Base-by-base conservation (phyloP, 2,329 filamentous ascomycete species). In the Neocucurbitaria cava region DNA sequence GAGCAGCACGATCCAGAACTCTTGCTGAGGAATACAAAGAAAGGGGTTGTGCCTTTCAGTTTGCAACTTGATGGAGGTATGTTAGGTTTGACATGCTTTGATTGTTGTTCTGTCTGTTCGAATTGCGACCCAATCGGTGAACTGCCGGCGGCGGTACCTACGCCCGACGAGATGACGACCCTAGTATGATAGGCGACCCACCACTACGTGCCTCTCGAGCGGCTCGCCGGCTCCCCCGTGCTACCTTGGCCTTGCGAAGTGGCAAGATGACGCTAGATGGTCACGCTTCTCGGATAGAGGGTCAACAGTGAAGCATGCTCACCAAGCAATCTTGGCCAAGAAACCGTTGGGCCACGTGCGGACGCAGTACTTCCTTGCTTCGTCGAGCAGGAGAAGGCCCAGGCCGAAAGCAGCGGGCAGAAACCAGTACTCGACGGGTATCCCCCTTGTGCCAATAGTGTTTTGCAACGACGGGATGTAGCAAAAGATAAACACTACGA, bases 361-460 rank as follows among this genome's bases (percentile, higher is more conserved):
- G 1, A 90, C 83, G 20, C 76, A 75, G 48, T 78, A 87, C 72
- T 91, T 91, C 56, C 89, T 82, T 10, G 65, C 77, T 75, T 92
- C 89, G 68, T 92, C 89, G 17, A 90, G 69, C 9, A 86, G 65
- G 46, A 92, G 69, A 33, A 90, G 79, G 0, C 78, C 85, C 21
- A 89, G 57, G 0, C 90, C 90, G 72, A 92, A 92, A 0, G 86
- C 83, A 70, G 89, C 86, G 0, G 90, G 90, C 45, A 94, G 69
- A 71, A 94, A 92, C 84, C 88, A 94, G 68, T 92, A 81, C 72
- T 89, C 89, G 0, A 87, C 85, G 0, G 89, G 88, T 0, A 93
- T 86, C 0, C 76, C 69, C 0, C 84, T 81, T 0, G 89, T 92
- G 17, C 75, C 82, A 1, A 92, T 76, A 1, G 85, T 80, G 1